Evolutionary conservation across 176 grass and related monocot species (phyloP).

Genomic region (Puccinellia tenuiflora): DNA sequence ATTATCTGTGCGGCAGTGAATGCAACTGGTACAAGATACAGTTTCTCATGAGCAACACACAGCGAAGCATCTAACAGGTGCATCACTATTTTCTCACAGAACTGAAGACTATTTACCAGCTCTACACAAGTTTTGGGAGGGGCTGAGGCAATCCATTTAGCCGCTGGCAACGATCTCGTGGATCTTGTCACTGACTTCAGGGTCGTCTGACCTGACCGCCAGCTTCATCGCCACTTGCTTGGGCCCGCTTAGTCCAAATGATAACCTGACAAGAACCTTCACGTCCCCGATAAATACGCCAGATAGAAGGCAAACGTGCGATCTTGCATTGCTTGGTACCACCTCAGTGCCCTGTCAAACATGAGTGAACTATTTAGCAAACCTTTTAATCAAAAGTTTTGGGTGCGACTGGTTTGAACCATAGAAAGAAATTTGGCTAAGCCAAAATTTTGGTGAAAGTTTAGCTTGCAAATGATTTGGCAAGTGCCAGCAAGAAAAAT

Average conservation of each 20-base stretch:
- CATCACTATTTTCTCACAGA: slow-evolving; percentile 1
- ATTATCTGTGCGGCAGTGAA: background rate
- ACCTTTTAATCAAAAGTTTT: background rate
- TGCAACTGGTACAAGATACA: background rate
- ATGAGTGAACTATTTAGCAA: background rate
- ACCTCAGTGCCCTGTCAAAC: slow-evolving; percentile 76
- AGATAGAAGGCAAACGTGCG: slow-evolving; percentile 80
- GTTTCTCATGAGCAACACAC: background rate
- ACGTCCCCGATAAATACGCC: slow-evolving; percentile 64
- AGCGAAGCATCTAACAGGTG: background rate
- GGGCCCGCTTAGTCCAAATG: slow-evolving; percentile 80
- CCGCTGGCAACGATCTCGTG: slow-evolving; percentile 81
- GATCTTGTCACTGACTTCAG: slow-evolving; percentile 73
- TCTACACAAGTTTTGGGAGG: slow-evolving; percentile 13
- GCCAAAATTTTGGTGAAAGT: background rate
- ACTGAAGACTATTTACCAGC: slow-evolving; percentile 20
- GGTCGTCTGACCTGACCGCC: slow-evolving; percentile 83
- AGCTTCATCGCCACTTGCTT: slow-evolving; percentile 99
- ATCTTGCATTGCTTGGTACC: slow-evolving; percentile 83
- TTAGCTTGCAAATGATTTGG: background rate
- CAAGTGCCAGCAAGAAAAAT: background rate
- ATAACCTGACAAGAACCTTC: slow-evolving; percentile 79
- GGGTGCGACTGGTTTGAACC: background rate
- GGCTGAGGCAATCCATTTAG: background rate
- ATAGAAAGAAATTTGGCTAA: background rate